Base-by-base conservation (phyloP, 1,139 yeast genomes). In the Magnusiomyces sp. region DNA sequence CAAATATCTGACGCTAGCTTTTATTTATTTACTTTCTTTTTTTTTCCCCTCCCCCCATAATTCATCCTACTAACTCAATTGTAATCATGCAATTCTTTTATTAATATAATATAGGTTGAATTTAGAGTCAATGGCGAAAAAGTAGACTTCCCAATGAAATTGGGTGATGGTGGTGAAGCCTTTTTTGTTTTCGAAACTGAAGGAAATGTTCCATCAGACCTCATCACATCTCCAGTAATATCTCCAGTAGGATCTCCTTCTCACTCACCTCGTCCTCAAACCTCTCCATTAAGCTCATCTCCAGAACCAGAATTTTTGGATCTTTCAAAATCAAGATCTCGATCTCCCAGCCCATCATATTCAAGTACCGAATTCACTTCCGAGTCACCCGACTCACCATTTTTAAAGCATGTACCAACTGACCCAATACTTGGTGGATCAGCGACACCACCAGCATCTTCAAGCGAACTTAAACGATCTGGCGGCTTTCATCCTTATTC, bases 111-210 rank as follows among this genome's bases (percentile, higher is more conserved):
- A 14, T 42, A 61, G 65, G 95, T 92, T 47, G 95, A 86, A 54
- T 80, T 92, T 55, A 76, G 79, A 40, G 95, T 94, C 40, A 92
- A 92, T 68, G 97, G 84, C 37, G 76, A 76, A 54, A 76, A 81
- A 50, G 84, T 95, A 0, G 83, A 87, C 59, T 72, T 90, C 51
- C 96, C 96, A 11, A 92, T 92, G 98, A 92, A 92, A 67, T 70
- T 92, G 47, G 95, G 97, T 11, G 98, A 92, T 55, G 96, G 95
- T 2, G 99, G 99, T 27, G 99, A 92, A 66, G 98, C 97, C 0
- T 90, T 89, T 65, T 92, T 92, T 63, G 98, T 92, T 46, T 90
- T 92, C 69, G 96, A 90, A 62, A 86, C 97, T 1, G 77, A 76
- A 40, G 75, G 73, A 14, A 76, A 77, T 47, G 83, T 90, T 16